Conservation (phyloP, 169 alveolate genomes). For the Cryptosporidium sp. region DNA sequence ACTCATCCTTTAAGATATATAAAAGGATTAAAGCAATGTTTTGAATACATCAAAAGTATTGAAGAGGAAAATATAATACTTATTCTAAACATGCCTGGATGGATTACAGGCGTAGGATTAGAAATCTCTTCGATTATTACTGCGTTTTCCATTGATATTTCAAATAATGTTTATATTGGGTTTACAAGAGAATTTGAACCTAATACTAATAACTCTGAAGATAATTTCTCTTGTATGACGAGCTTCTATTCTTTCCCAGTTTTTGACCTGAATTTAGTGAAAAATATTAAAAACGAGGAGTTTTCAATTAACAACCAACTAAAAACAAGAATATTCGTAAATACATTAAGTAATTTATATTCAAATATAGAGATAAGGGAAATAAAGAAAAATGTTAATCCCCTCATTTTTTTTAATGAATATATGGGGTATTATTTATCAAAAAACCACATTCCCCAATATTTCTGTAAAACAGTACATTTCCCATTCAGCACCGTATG, state of each 20-base stretch:
- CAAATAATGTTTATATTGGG: conserved; percentile 34
- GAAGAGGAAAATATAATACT: conserved; percentile 19
- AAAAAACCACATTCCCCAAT: not conserved
- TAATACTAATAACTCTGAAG: not conserved
- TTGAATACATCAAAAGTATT: conserved; percentile 22
- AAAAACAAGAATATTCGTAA: conserved; percentile 19
- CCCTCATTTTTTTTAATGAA: conserved; percentile 18
- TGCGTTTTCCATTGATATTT: conserved; percentile 32
- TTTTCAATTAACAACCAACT: not conserved
- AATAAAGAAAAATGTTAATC: conserved; percentile 15
- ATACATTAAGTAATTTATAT: conserved; percentile 35
- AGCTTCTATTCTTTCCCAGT: not conserved
- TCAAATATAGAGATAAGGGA: not conserved
- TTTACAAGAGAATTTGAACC: conserved; percentile 35
- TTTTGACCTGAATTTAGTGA: conserved; percentile 12
- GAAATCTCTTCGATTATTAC: conserved; percentile 63
- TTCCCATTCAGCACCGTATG: conserved; percentile 45
- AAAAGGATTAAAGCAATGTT: conserved; percentile 36
- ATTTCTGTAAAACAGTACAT: conserved; percentile 15
- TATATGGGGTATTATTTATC: conserved; percentile 30
- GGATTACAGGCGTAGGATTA: conserved; percentile 66
- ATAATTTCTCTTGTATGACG: not conserved
- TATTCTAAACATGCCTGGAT: conserved; percentile 66
- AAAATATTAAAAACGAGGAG: conserved; percentile 2
- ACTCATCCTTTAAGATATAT: conserved; percentile 47